Evolutionary conservation across 163 green algal species (phyloP).

Genomic region (Chlorella variabilis): DNA sequence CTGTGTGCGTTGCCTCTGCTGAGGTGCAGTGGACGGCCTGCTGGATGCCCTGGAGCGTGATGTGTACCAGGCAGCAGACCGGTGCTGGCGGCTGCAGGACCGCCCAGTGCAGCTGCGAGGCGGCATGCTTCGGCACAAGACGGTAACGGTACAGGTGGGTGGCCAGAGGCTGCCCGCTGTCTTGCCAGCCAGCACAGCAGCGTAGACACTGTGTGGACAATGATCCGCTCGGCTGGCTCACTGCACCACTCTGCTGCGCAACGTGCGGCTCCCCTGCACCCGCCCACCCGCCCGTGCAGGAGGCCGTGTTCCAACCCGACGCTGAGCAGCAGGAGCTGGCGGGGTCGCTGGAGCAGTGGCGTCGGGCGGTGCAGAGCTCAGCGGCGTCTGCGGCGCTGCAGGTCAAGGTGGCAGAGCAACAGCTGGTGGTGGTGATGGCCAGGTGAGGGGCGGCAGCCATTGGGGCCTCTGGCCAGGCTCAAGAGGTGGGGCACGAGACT

Average conservation of each 20-base stretch:
- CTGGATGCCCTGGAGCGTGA: slow-evolving; percentile 25
- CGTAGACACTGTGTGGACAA: too few relatives aligned
- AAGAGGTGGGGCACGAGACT: too few relatives aligned
- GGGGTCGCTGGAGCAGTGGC: slow-evolving; percentile 14
- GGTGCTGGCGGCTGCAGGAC: slow-evolving; percentile 22
- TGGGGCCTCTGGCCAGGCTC: too few relatives aligned
- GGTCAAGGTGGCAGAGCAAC: slow-evolving; percentile 3
- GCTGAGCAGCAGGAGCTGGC: slow-evolving; percentile 26
- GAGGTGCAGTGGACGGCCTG: slow-evolving; percentile 2
- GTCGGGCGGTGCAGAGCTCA: not conserved
- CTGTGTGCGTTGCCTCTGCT: not conserved
- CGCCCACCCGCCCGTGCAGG: not conserved
- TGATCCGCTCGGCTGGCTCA: too few relatives aligned
- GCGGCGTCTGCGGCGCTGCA: not conserved
- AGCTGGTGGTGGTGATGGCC: not conserved
- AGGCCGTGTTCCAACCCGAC: slow-evolving; percentile 8
- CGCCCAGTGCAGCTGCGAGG: slow-evolving; percentile 3
- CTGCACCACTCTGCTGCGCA: too few relatives aligned
- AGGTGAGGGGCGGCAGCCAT: slow-evolving; percentile 18
- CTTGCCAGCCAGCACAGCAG: too few relatives aligned
- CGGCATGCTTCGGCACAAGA: slow-evolving; percentile 13
- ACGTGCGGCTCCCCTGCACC: not conserved
- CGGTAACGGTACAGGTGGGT: slow-evolving; percentile 7
- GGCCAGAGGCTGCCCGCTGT: too few relatives aligned
- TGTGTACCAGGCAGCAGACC: slow-evolving; percentile 19